Evolutionary conservation across 1,139 yeast genomes (phyloP), one percentile per base, ranked within the genome.

Genomic region (Candida glucosophila): DNA sequence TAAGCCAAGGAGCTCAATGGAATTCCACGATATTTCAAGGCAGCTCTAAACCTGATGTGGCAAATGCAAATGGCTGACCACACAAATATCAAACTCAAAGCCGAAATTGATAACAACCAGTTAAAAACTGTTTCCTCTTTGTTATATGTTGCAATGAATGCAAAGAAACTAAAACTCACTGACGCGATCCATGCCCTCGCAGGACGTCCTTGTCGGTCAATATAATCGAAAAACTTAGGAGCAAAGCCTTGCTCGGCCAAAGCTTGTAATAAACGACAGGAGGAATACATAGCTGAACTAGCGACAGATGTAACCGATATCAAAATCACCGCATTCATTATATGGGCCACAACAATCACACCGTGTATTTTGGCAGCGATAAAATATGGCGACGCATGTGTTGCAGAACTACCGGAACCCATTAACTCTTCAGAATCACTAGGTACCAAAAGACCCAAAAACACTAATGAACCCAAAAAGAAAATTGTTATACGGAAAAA

Each of bases 361-460:
- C 43, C 26, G 36, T 44, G 24, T 24, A 26, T 12, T 14, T 22
- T 14, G 6, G 65, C 67, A 15, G 69, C 67, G 39, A 62, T 50
- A 15, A 62, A 68, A 35, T 36, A 62, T n/a, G 69, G 67, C 26
- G 67, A 59, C 4, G 68, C 64, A 30, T 52, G 51, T 10, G 15
- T 15, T 23, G 62, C 47, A 23, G 54, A 44, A 17, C 58, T 43
- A 24, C 60, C 54, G 7, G 58, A 41, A 16, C 67, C 67, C 63
- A 62, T 49, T 32, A 62, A 54, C 32, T 51, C 42, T 32, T 47
- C 53, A 12, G 66, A 58, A 33, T 42, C 46, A 38, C 53, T 46
- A 12, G 68, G 67, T 26, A 61, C 68, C 35, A 62, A 52, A 31
- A 61, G 55, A 22, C 67, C 66, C 25, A 61, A 64, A 34, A 60